These are phyloP conservation scores for Rhizophora apiculata DNA, from an alignment of 345 rosid genomes.

Conservation along the genomic window DNA sequence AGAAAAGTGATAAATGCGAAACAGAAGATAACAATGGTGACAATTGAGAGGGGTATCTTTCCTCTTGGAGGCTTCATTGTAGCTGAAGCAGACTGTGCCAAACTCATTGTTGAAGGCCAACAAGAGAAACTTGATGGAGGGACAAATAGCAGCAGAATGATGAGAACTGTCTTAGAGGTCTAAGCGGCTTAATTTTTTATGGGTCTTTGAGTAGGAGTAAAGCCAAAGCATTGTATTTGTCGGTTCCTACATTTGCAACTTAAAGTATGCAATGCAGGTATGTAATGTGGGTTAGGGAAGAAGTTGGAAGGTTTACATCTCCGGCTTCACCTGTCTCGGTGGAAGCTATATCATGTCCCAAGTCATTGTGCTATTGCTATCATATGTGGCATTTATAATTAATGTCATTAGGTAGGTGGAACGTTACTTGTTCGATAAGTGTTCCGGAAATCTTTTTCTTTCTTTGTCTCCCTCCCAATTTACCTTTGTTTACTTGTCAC, in stretches of 20 bases:
- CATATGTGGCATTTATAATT: conserved; percentile 2
- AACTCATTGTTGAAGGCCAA: conserved; percentile 35
- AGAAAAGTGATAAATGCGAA: conserved; percentile 61
- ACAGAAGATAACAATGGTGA: conserved; percentile 40
- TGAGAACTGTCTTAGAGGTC: conserved; percentile 12
- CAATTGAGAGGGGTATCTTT: conserved; percentile 57
- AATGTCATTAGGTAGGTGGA: conserved; percentile 10
- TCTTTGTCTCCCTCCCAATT: neutral
- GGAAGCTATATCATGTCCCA: conserved; percentile 8
- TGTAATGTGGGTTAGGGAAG: conserved; percentile 28
- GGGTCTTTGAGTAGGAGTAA: conserved; percentile 68
- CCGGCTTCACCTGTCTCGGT: conserved; percentile 9
- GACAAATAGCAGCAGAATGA: conserved; percentile 32
- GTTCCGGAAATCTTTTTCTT: neutral
- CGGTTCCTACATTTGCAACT: neutral
- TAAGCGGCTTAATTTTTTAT: conserved; percentile 7
- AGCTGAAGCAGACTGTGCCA: conserved; percentile 26
- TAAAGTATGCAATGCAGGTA: conserved; percentile 17
- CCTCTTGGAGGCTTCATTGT: conserved; percentile 42
- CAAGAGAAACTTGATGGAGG: neutral
- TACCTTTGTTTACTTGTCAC: neutral
- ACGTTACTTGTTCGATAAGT: conserved; percentile 5
- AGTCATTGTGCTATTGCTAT: conserved; percentile 14
- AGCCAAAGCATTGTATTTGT: conserved; percentile 48
- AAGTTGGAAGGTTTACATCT: conserved; percentile 46